phyloP scores from a whole-genome alignment of 352 stramenopile species.

The Blastocystis hominis region DNA sequence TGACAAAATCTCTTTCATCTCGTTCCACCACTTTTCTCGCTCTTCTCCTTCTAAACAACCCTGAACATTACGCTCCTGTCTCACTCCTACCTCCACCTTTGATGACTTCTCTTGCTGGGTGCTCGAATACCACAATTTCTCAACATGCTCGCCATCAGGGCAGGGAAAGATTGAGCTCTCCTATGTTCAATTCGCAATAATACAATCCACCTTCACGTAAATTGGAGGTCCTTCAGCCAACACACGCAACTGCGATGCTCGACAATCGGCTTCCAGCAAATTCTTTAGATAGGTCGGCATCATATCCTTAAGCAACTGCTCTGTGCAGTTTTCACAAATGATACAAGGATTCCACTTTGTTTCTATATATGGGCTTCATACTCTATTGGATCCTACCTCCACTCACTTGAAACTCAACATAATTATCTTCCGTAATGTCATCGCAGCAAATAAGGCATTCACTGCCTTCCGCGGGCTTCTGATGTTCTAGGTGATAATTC shows the following conservation, averaged over 20 bases:
- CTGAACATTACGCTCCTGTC: not conserved
- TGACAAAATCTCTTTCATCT: conserved; percentile 45
- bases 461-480: conserved; percentile 13
- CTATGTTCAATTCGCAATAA: not conserved
- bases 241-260: conserved; percentile 26
- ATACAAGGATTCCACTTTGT: conserved; percentile 23
- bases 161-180: conserved; percentile 12
- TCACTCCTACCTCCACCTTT: conserved; percentile 25
- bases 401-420: conserved; percentile 34
- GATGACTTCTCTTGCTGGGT: not conserved
- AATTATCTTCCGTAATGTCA: conserved; percentile 28
- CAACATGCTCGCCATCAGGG: conserved; percentile 34
- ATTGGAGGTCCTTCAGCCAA: conserved; percentile 39
- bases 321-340: conserved; percentile 2
- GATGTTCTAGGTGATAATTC: not conserved
- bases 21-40: conserved; percentile 54
- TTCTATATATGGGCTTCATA: not conserved
- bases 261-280: conserved; percentile 21
- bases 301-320: conserved; percentile 38
- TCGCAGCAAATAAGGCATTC: conserved; percentile 38
- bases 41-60: conserved; percentile 44
- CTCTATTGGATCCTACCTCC: not conserved
- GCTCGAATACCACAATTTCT: conserved; percentile 50
- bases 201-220: conserved; percentile 6
- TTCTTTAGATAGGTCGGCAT: conserved; percentile 49